Base-by-base conservation (phyloP, 1,284 basidiomycete genomes). In the Ganoderma resinaceum region DNA sequence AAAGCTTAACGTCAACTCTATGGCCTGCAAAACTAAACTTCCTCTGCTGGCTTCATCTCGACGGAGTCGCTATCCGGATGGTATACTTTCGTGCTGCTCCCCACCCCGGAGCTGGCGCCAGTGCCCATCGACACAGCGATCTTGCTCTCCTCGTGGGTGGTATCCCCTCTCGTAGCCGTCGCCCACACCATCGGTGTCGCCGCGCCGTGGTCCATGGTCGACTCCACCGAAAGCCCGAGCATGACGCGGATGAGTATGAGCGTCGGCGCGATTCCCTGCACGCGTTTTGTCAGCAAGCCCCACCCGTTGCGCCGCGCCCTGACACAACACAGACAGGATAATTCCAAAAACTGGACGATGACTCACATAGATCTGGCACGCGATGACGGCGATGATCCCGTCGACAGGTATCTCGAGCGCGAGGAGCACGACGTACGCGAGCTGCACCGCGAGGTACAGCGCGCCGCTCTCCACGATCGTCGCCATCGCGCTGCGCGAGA, bases 391-490 rank as follows among this genome's bases (percentile, higher is more conserved):
- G 14, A 80, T 66, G 61, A 85, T 76, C 4, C 69, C 78, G 63
- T 80, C 72, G n/a, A 82, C 82, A 8, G 78, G 75, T 65, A 78
- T 74, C 26, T 70, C 43, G 35, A 79, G 62, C 23, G 79, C 74
- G 63, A 81, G 78, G 20, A 84, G 76, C 12, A 82, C 69, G 62
- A 84, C 81, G 29, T 83, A 81, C 35, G 82, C 46, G 42, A 84
- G 70, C 65, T 85, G 83, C 33, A 75, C 74, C 12, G 78, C 62
- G 29, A 85, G 76, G 70, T 83, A 84, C 33, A 85, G 76, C 55
- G 74, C 72, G 0, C 83, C 84, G 49, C 80, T 80, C 73, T 84
- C 84, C 66, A 84, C 63, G 67, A 84, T 71, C 61, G 84, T 79
- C 40, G 43, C 66, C 20, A 55, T 42, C 29, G 61, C 58, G 20